Base-by-base conservation (phyloP, 2,329 filamentous ascomycete species). In the Beauveria pseudobassiana region DNA sequence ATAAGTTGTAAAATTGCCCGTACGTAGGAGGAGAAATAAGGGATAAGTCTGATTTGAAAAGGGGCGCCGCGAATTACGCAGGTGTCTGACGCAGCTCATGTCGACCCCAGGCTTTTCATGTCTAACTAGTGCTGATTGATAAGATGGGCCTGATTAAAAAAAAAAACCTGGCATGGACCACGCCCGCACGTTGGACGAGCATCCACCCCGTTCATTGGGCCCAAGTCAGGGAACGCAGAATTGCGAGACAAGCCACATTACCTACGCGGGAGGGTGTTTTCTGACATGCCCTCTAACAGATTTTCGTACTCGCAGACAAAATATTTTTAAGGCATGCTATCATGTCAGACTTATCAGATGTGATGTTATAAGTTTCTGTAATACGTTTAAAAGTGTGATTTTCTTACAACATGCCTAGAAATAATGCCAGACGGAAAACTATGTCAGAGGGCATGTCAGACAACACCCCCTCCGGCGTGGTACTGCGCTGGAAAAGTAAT, bases 71-170 rank as follows among this genome's bases (percentile, higher is more conserved):
- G 46, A 7, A 48, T n/a, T 43, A 24, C 46, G 38, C 18, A 5
- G 22, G 30, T 24, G 34, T 26, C 22, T 10, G n/a, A 26, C 28
- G 14, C 42, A 20, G 28, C 26, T 57, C 14, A 59, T n/a, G 20
- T 57, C 16, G 45, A 40, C 26, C 40, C 26, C 20, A 53, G 40
- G 22, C 24, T 14, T 12, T n/a, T 53, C 22, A 50, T 46, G 49
- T 24, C 22, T 24, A 24, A 24, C 22, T 24, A 24, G 26, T 28
- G 12, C 58, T 60, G 58, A 60, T 60, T 60, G 58, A 60, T 60
- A 53, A 60, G 58, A 60, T 60, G n/a, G n/a, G 46, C n/a, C n/a
- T 43, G 57, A 59, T 59, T 46, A 59, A 42, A 46, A 34, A 34
- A 52, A 59, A 42, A 46, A 34, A 34, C 6, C 9, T 30, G 28